Base-by-base conservation (phyloP, 2,329 filamentous ascomycete genomes). In the Chaetomium strumarium region DNA sequence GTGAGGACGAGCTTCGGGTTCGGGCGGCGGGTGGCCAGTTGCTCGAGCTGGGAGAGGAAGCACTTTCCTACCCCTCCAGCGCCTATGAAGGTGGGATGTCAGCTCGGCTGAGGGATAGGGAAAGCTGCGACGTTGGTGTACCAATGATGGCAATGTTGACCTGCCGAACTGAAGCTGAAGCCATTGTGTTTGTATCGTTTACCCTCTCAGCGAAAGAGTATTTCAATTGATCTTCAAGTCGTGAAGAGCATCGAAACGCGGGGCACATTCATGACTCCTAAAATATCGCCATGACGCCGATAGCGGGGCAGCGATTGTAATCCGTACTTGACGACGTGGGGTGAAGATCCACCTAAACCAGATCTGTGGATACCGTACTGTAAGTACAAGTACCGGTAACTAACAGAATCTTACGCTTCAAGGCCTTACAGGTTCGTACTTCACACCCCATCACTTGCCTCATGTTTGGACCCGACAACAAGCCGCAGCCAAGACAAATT, bases 11-110 rank as follows among this genome's bases (percentile, higher is more conserved):
- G 79, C 69, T 84, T 83, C 49, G 82, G 83, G 7, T 81, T 79
- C 39, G 85, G 80, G 37, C 83, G 83, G 57, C 86, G 82, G 58
- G 78, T 74, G 46, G 81, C 77, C 55, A 93, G 79, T 55, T 74
- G 67, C 59, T 85, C 76, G 53, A 97, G 83, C 72, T 97, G 93
- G 61, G 78, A 76, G 58, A 97, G 81, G 77, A 97, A 96, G 72
- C 83, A 83, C 71, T 91, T 91, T 65, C 93, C 93, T 57, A 97
- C 93, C 59, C 92, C 92, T 62, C 93, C 93, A 63, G 87, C 88
- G 66, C 93, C 91, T 95, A 65, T 59, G 62, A 16, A 29, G 39
- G 36, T 10, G 11, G n/a, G 31, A 5, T 52, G 55, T 59, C 16
- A 52, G 49, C 37, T 38, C 17, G 20, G 16, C 24, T 24, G 24